Evolutionary conservation across 805 yeast species (phyloP).

Genomic region (Lachancea thermotolerans): DNA sequence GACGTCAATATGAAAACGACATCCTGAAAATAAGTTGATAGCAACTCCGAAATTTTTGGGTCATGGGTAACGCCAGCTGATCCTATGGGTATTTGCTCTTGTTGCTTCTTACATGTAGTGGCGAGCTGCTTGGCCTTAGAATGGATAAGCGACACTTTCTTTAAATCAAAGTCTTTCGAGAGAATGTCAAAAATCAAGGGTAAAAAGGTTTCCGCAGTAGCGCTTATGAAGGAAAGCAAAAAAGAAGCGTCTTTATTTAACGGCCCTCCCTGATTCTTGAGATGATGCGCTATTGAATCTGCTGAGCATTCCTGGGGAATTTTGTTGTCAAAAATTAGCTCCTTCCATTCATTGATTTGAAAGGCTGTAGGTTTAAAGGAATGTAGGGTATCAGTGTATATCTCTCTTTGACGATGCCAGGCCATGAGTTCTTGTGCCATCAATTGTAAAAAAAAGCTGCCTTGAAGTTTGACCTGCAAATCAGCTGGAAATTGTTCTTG

Average conservation of each 20-base stretch:
- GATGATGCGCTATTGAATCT: not conserved
- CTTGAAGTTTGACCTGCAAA: not conserved
- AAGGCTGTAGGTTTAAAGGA: not conserved
- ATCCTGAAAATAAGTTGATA: not conserved
- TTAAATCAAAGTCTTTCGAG: not conserved
- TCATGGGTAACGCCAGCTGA: not conserved
- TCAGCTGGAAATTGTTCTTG: not conserved
- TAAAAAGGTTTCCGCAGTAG: not conserved
- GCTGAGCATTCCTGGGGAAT: not conserved
- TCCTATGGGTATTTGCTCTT: not conserved
- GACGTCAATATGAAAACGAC: not conserved
- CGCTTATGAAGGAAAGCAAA: not conserved
- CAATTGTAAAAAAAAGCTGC: not conserved
- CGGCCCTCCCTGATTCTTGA: not conserved
- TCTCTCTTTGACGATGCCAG: not conserved
- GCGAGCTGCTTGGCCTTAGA: not conserved
- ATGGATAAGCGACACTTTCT: no score
- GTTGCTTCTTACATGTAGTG: not conserved
- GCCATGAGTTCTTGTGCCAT: not conserved
- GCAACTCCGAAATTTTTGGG: not conserved
- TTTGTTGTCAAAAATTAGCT: not conserved
- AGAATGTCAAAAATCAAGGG: not conserved
- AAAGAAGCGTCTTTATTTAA: not conserved
- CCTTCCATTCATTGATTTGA: constrained; percentile 3
- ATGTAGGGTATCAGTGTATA: not conserved